phyloP scores from a whole-genome alignment of 306 rosid species.

The Citrullus colocynthis region DNA sequence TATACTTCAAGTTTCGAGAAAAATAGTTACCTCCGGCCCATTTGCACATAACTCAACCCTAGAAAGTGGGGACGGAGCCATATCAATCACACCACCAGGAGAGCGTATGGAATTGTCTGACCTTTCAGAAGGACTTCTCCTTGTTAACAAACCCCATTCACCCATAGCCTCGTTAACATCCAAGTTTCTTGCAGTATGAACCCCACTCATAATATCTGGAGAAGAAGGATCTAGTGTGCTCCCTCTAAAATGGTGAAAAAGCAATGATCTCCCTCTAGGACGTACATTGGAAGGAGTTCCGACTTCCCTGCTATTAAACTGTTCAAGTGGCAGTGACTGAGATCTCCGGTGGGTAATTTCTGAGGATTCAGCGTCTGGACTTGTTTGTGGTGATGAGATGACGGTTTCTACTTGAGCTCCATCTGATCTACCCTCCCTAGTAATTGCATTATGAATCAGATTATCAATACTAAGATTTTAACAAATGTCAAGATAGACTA shows the following conservation, averaged over 20 bases:
- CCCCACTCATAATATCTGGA: slow-evolving; percentile 16
- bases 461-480: not conserved
- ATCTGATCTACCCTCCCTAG: slow-evolving; percentile 31
- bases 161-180: slow-evolving; percentile 8
- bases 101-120: slow-evolving; percentile 28
- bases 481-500: not conserved
- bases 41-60: slow-evolving; percentile 22
- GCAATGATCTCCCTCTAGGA: slow-evolving; percentile 31
- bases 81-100: slow-evolving; percentile 24
- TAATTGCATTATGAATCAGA: slow-evolving; percentile 21
- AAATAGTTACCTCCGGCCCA: slow-evolving; percentile 15
- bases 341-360: slow-evolving; percentile 20
- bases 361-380: slow-evolving; percentile 19
- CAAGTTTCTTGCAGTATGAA: slow-evolving; percentile 13
- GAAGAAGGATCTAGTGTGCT: slow-evolving; percentile 24
- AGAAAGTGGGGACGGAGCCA: slow-evolving; percentile 15
- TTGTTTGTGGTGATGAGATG: slow-evolving; percentile 23
- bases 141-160: slow-evolving; percentile 14
- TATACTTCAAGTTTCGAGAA: not conserved
- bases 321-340: slow-evolving; percentile 18
- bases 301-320: slow-evolving; percentile 4
- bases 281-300: slow-evolving; percentile 25
- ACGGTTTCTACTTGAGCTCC: slow-evolving; percentile 19
- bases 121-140: slow-evolving; percentile 25
- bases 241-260: slow-evolving; percentile 14